phyloP scores from a whole-genome alignment of 225 moss, liverwort and hornwort species.

The Sphagnum contortum region DNA sequence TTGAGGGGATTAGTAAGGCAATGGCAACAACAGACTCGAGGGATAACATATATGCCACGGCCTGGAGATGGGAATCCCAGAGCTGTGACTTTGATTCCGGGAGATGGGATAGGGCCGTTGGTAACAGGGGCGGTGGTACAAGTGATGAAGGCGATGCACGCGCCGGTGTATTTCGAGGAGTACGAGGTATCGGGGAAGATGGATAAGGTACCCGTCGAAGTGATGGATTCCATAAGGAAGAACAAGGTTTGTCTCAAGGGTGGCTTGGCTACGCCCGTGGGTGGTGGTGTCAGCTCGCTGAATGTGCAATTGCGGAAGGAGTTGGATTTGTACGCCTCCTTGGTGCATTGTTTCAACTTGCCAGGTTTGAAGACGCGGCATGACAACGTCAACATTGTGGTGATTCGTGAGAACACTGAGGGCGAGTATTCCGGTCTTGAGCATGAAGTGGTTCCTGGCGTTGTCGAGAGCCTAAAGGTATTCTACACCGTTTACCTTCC shows the following conservation, averaged over 20 bases:
- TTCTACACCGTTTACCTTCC: not conserved
- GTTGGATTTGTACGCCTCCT: slow-evolving; percentile 89
- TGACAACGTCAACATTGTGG: slow-evolving; percentile 95
- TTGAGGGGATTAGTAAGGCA: not conserved
- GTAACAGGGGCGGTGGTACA: slow-evolving; percentile 90
- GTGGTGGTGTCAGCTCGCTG: slow-evolving; percentile 95
- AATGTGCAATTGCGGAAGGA: slow-evolving; percentile 98
- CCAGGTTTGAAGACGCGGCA: slow-evolving; percentile 94
- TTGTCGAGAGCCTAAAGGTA: slow-evolving; percentile 99
- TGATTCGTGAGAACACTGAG: slow-evolving; percentile 99
- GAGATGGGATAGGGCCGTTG: slow-evolving; percentile 94
- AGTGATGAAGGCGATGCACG: slow-evolving; percentile 98
- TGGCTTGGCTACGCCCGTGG: slow-evolving; percentile 87
- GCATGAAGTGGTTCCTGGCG: slow-evolving; percentile 97
- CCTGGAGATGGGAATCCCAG: slow-evolving; percentile 87
- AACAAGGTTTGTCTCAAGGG: slow-evolving; percentile 98
- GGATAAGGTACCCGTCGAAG: slow-evolving; percentile 76
- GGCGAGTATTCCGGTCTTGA: slow-evolving; percentile 99
- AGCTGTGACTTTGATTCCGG: slow-evolving; percentile 83
- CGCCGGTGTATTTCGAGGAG: slow-evolving; percentile 89
- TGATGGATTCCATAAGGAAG: slow-evolving; percentile 77
- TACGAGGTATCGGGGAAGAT: slow-evolving; percentile 91
- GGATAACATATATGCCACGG: slow-evolving; percentile 95
- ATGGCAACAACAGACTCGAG: slow-evolving; percentile 26
- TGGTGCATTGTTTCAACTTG: slow-evolving; percentile 95